Conservation (phyloP, 331 rosid species). For the Ulmus americana region DNA sequence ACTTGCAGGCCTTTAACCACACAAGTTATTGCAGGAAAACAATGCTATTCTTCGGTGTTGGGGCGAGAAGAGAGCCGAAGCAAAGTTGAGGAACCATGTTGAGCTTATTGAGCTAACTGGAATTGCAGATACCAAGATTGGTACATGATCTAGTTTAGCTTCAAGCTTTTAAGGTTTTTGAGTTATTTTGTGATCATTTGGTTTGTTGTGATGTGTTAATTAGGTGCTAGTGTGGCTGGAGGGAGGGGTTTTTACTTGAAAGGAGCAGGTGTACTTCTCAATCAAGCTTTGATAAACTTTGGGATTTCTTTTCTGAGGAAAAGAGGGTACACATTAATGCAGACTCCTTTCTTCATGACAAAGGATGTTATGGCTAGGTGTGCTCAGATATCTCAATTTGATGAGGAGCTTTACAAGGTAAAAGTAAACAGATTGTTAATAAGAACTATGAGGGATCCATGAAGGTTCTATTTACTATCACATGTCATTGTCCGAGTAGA, state of each 20-base stretch:
- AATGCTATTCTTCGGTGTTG: constrained; percentile 61
- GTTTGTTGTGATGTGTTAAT: constrained; percentile 7
- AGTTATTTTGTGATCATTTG: constrained; percentile 6
- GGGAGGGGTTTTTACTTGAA: constrained; percentile 87
- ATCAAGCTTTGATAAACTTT: constrained; percentile 79
- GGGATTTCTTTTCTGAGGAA: constrained; percentile 72
- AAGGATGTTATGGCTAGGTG: constrained; percentile 79
- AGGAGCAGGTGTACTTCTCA: constrained; percentile 81
- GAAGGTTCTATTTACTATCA: too few relatives aligned
- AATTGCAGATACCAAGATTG: constrained; percentile 51
- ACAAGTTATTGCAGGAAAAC: constrained; percentile 40
- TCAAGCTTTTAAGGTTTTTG: neutral
- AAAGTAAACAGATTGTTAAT: too few relatives aligned
- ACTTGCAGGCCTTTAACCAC: neutral
- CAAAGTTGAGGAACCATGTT: constrained; percentile 75
- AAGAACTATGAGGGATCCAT: too few relatives aligned
- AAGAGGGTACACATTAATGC: constrained; percentile 59
- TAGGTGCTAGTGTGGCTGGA: constrained; percentile 83
- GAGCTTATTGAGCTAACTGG: constrained; percentile 84
- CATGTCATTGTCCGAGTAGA: too few relatives aligned
- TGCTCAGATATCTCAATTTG: constrained; percentile 87
- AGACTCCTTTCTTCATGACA: constrained; percentile 88
- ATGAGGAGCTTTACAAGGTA: constrained; percentile 90
- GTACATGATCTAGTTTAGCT: neutral
- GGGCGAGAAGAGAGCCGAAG: constrained; percentile 70